phyloP scores from a whole-genome alignment of 2,329 filamentous ascomycete genomes.

The Cordyceps farinosa region DNA sequence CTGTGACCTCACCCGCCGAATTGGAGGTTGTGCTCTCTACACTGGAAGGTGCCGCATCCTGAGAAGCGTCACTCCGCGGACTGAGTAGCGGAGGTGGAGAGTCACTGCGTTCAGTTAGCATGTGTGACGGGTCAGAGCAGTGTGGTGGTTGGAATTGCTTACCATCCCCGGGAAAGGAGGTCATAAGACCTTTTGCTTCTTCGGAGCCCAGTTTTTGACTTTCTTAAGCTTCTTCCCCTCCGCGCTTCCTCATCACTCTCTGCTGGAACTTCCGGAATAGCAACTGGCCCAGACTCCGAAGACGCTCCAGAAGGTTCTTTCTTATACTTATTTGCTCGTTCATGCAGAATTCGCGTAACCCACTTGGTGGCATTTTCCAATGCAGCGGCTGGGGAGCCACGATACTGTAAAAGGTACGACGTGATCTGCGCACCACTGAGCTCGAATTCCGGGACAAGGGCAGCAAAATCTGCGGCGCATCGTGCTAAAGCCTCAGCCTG shows the following conservation, averaged over 20 bases:
- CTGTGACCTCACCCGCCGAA: too few species aligned
- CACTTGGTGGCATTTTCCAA: neutral
- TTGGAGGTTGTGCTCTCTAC: too few species aligned
- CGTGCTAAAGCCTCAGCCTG: neutral
- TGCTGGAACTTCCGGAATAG: neutral
- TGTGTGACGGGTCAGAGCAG: neutral
- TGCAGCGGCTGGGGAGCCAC: neutral
- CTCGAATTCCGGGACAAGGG: neutral
- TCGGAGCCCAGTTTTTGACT: neutral
- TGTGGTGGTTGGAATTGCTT: neutral
- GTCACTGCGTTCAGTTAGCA: neutral
- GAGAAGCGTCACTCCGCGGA: too few species aligned
- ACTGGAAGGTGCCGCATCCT: too few species aligned
- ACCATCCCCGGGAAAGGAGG: neutral
- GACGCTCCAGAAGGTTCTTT: neutral
- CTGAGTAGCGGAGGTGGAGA: neutral
- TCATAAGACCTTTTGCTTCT: neutral
- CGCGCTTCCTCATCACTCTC: neutral
- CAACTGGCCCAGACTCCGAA: neutral
- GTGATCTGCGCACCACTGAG: neutral
- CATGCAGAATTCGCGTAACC: neutral
- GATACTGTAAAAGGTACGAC: neutral
- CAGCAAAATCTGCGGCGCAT: neutral
- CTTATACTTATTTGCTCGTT: neutral
- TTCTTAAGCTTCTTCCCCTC: neutral